Evolutionary conservation across 192 early-diverging fungal genomes (phyloP).

Genomic region (Obelidium mucronatum): DNA sequence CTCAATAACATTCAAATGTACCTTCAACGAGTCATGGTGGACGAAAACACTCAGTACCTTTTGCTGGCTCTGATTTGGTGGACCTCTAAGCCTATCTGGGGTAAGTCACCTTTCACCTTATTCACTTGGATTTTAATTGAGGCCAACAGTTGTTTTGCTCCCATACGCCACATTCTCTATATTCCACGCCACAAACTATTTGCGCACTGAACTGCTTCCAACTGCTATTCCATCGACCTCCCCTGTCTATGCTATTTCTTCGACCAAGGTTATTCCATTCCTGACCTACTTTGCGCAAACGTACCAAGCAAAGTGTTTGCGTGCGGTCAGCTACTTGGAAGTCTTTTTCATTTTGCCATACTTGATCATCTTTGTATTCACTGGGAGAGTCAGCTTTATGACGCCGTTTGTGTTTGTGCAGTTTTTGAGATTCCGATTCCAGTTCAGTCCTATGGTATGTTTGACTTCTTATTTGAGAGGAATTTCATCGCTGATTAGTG

Average conservation of each 20-base stretch:
- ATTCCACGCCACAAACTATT: constrained; percentile 77
- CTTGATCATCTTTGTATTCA: constrained; percentile 57
- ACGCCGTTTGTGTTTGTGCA: constrained; percentile 69
- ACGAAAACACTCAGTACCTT: constrained; percentile 83
- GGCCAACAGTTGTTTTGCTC: constrained; percentile 69
- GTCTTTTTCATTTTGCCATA: constrained; percentile 72
- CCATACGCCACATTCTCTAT: constrained; percentile 78
- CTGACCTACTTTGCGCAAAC: constrained; percentile 52
- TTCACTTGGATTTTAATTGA: no score
- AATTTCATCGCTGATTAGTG: background rate
- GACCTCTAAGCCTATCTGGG: constrained; percentile 69
- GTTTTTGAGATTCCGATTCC: constrained; percentile 77
- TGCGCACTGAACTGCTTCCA: constrained; percentile 72
- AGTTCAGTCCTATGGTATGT: constrained; percentile 60
- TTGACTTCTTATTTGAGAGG: background rate
- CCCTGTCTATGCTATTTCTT: constrained; percentile 44
- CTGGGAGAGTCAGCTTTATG: constrained; percentile 59
- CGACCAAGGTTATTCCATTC: constrained; percentile 59
- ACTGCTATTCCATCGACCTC: constrained; percentile 60
- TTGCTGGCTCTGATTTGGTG: constrained; percentile 75
- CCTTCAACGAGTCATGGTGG: constrained; percentile 64
- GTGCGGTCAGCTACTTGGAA: constrained; percentile 71
- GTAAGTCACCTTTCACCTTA: constrained; percentile 60
- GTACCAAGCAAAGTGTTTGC: constrained; percentile 71
- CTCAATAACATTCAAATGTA: constrained; percentile 59